phyloP scores from a whole-genome alignment of 2,329 filamentous ascomycete genomes.

The Macroventuria anomochaeta region DNA sequence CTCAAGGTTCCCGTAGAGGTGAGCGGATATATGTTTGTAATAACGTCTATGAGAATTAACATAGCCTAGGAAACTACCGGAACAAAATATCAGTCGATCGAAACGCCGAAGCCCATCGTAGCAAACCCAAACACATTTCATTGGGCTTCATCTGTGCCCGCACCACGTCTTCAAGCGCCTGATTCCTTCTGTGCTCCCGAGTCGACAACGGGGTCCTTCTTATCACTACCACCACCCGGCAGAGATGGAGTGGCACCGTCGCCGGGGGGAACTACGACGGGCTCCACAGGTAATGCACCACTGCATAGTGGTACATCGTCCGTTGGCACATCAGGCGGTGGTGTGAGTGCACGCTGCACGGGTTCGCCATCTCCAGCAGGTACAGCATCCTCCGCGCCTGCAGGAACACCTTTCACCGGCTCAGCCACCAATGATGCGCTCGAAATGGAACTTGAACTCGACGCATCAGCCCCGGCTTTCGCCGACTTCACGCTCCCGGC shows the following conservation, averaged over 20 bases:
- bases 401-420: neutral
- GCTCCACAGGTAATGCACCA: conserved; percentile 4
- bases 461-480: neutral
- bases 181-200: too few species aligned
- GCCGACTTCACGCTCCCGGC: neutral
- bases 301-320: conserved; percentile 6
- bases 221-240: neutral
- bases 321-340: neutral
- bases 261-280: neutral
- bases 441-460: neutral
- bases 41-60: too few species aligned
- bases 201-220: neutral
- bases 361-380: neutral
- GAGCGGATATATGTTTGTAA: too few species aligned
- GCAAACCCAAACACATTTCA: too few species aligned
- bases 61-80: too few species aligned
- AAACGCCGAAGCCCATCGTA: too few species aligned
- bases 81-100: too few species aligned
- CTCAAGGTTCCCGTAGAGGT: too few species aligned
- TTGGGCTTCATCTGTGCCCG: too few species aligned
- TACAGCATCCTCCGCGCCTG: neutral
- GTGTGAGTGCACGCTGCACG: neutral
- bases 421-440: neutral
- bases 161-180: too few species aligned
- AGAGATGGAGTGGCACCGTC: neutral